Evolutionary conservation across 805 yeast genomes (phyloP).

Genomic region (Ogataea polymorpha): DNA sequence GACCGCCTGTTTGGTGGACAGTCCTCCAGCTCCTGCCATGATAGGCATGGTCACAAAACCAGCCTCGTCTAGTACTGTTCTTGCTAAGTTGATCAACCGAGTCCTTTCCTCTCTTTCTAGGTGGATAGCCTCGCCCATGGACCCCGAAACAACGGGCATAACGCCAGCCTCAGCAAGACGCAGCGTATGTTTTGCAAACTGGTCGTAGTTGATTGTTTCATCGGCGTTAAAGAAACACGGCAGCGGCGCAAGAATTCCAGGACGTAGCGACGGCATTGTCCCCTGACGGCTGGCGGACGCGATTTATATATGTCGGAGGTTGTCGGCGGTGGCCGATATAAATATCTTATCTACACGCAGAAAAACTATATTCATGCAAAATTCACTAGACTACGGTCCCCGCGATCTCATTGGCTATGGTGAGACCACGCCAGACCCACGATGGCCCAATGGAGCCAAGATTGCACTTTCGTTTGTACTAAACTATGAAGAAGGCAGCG

Average conservation of each 20-base stretch:
- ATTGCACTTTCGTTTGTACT: constrained; percentile 26
- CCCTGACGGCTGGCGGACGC: no score
- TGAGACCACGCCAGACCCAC: constrained; percentile 19
- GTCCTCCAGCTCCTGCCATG: constrained; percentile 35
- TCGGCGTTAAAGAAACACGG: constrained; percentile 19
- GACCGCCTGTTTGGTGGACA: constrained; percentile 29
- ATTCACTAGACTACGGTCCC: constrained; percentile 17
- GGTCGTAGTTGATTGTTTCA: constrained; percentile 30
- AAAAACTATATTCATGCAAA: background rate
- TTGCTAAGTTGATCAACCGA: constrained; percentile 28
- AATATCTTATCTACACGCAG: constrained; percentile 1
- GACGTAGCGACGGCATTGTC: constrained; percentile 7
- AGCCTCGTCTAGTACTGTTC: constrained; percentile 33
- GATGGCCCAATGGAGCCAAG: constrained; percentile 26
- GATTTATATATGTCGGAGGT: constrained; percentile 1
- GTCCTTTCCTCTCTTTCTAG: constrained; percentile 33
- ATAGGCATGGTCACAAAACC: constrained; percentile 25
- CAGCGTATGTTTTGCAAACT: constrained; percentile 17
- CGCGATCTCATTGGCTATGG: constrained; percentile 25
- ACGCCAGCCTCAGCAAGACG: constrained; percentile 24
- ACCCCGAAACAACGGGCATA: constrained; percentile 35
- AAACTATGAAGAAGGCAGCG: constrained; percentile 31
- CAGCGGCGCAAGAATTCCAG: constrained; percentile 16
- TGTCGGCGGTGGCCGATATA: background rate
- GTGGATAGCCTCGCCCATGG: constrained; percentile 40